Evolutionary conservation across 768 basidiomycete species (phyloP), one percentile per base, ranked within the genome.

Genomic region (Filobasidium wieringae): DNA sequence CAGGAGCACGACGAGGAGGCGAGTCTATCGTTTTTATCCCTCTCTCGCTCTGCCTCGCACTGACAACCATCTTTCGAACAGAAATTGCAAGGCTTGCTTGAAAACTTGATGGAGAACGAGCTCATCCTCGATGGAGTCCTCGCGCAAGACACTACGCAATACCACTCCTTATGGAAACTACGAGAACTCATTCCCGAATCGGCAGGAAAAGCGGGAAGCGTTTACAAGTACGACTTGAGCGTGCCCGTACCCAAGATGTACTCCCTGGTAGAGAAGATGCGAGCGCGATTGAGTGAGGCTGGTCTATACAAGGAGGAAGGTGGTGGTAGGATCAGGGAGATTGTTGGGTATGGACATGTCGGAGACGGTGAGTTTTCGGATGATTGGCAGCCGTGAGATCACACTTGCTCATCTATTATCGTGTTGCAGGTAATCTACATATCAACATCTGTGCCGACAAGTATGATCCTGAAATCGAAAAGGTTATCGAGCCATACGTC

Each of bases 211-310:
- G 84, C 88, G 71, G 95, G 95, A 40, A 90, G 89, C 65, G 83
- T 85, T 6, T 97, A 96, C 78, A 99, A 99, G 76, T 99, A 97
- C 69, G 91, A 95, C 67, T 81, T 99, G 43, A 90, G 88, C 11
- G 81, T 97, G 14, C 92, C 92, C 6, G 78, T 91, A 4, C 79
- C 81, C 19, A 80, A 82, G 61, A 96, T 97, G 80, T 84, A 96
- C 75, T 79, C 80, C 7, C 83, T 93, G 14, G 87, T 97, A 31
- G 87, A 95, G 69, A 74, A 79, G 31, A 84, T 90, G 32, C 78
- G 86, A 57, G 82, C 84, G 60, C 83, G 81, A 55, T 76, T 97
- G 34, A 73, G 78, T 32, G 69, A 71, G 27, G 63, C 61, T 27
- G 78, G 77, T 1, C 47, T 79, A 30, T 61, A 67, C 51, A 80